Conservation (phyloP, 371 early-diverging fungal genomes). For the Apophysomyces sp. region DNA sequence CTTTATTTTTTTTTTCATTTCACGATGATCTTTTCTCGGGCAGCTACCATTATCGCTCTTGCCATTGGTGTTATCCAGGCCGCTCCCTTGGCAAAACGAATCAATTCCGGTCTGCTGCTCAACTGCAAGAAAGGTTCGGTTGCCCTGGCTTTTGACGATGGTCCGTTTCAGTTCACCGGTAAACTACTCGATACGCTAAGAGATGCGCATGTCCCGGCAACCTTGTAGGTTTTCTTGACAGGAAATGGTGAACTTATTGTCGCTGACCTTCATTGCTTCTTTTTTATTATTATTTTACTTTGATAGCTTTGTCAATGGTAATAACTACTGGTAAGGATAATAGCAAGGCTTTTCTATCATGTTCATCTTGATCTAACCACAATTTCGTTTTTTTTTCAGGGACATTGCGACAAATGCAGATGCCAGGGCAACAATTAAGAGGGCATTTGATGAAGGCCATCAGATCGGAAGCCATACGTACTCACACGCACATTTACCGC, state of each 20-base stretch:
- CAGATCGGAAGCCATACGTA: slow-evolving; percentile 53
- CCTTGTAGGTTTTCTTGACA: slow-evolving; percentile 50
- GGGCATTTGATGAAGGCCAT: slow-evolving; percentile 42
- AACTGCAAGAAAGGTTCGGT: slow-evolving; percentile 12
- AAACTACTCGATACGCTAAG: slow-evolving; percentile 52
- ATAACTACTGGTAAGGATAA: slow-evolving; percentile 8
- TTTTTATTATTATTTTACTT: background rate
- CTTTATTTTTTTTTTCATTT: background rate
- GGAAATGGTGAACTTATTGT: no score
- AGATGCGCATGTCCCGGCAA: slow-evolving; percentile 43
- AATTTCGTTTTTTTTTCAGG: background rate
- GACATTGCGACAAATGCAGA: slow-evolving; percentile 16
- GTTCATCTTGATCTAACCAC: background rate
- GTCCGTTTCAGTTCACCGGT: slow-evolving; percentile 46
- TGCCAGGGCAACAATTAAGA: slow-evolving; percentile 27
- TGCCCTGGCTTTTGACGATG: slow-evolving; percentile 66
- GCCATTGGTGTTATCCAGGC: background rate
- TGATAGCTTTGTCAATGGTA: background rate
- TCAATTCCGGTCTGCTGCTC: background rate
- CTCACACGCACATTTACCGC: slow-evolving; percentile 15
- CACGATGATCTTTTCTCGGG: background rate
- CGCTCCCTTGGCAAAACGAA: background rate
- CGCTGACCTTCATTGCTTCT: no score
- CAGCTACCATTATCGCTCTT: background rate
- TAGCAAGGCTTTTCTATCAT: no score